phyloP scores from a whole-genome alignment of 2,329 filamentous ascomycete genomes.

The Didymosphaeria variabile region DNA sequence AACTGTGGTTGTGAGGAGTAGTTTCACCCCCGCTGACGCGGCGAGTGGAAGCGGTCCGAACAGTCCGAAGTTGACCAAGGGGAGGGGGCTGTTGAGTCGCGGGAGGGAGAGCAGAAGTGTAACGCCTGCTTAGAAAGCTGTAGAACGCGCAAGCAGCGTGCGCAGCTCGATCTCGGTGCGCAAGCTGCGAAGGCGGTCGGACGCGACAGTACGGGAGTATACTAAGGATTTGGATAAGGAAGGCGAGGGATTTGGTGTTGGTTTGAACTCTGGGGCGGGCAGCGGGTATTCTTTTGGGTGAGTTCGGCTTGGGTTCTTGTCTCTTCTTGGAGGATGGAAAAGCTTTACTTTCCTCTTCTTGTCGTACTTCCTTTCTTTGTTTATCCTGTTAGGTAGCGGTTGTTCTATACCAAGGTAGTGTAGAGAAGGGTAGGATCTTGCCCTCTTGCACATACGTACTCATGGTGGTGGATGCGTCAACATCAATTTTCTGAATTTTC shows the following conservation, averaged over 20 bases:
- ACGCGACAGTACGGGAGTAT: neutral
- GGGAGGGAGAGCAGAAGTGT: slow-evolving; percentile 44
- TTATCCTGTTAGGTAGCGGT: neutral
- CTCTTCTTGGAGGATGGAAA: neutral
- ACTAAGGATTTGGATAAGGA: neutral
- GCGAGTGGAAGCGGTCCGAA: slow-evolving; percentile 28
- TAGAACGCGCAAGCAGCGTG: neutral
- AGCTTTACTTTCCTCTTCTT: neutral
- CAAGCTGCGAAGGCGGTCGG: neutral
- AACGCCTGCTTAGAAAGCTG: slow-evolving; percentile 28
- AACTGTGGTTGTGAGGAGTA: slow-evolving; percentile 75
- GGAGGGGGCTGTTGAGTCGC: slow-evolving; percentile 54
- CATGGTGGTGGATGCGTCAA: neutral
- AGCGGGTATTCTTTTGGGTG: neutral
- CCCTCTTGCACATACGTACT: neutral
- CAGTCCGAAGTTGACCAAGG: slow-evolving; percentile 52
- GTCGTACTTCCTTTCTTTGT: neutral
- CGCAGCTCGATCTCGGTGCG: neutral
- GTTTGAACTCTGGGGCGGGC: neutral
- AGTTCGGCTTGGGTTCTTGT: neutral
- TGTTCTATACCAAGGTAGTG: slow-evolving; percentile 11
- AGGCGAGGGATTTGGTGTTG: neutral
- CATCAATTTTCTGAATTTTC: neutral
- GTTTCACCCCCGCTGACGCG: slow-evolving; percentile 66
- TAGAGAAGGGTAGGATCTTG: neutral